Evolutionary conservation across 148 eudicot genomes (phyloP).

Genomic region (Fagopyrum tataricum): DNA sequence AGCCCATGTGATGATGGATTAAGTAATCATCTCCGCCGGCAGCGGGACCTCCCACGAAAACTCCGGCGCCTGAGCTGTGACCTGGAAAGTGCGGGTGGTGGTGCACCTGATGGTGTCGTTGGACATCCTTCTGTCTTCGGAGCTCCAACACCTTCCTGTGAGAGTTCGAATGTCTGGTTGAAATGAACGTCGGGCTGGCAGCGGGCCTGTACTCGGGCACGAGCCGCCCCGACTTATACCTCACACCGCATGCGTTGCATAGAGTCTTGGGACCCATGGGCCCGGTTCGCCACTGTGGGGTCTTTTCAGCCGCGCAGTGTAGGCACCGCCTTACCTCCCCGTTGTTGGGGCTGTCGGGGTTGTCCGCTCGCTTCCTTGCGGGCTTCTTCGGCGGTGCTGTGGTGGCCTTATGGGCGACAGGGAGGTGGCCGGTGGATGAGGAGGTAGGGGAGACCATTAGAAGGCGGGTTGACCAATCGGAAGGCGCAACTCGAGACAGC

Average conservation of each 20-base stretch:
- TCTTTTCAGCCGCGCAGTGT: slow-evolving; percentile 88
- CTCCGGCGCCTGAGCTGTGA: slow-evolving; percentile 1
- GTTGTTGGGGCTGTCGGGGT: background rate
- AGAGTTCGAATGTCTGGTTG: slow-evolving; percentile 80
- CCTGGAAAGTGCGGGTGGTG: slow-evolving; percentile 36
- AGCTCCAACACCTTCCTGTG: slow-evolving; percentile 94
- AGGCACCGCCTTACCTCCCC: slow-evolving; percentile 44
- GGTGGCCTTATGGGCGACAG: background rate
- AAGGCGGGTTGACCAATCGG: slow-evolving; percentile 94
- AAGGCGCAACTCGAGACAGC: slow-evolving; percentile 81
- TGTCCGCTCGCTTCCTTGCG: slow-evolving; percentile 20
- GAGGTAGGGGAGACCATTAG: slow-evolving; percentile 32
- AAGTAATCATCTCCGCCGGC: slow-evolving; percentile 48
- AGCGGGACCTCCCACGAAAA: background rate
- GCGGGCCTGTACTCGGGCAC: slow-evolving; percentile 97
- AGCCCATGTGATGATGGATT: slow-evolving; percentile 56
- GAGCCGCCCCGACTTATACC: slow-evolving; percentile 89
- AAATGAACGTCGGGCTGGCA: slow-evolving; percentile 81
- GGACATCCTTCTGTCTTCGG: slow-evolving; percentile 73
- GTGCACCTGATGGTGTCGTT: slow-evolving; percentile 13
- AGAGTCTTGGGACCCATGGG: slow-evolving; percentile 94
- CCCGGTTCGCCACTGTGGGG: slow-evolving; percentile 96
- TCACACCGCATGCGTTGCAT: slow-evolving; percentile 94
- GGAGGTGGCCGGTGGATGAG: slow-evolving; percentile 19
- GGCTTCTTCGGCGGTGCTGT: slow-evolving; percentile 14